phyloP scores from a whole-genome alignment of 2,329 filamentous ascomycete species.

The Penicillium sp. region DNA sequence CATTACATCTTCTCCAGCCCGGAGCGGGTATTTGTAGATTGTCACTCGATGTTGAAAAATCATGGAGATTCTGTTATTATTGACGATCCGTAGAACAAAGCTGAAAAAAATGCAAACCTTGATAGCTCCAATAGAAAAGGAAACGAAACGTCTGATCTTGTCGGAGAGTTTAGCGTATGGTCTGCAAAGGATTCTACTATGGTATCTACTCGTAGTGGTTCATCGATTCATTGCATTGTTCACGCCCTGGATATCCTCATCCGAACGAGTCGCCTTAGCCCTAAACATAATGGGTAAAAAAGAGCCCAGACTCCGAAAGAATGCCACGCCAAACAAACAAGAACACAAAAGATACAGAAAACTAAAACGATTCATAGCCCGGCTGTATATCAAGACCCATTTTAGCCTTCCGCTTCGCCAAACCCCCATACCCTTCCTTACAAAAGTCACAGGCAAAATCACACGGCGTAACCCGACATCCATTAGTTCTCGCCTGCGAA shows the following conservation, averaged over 20 bases:
- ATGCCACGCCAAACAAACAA: neutral
- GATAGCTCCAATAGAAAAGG: neutral
- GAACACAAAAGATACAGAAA: neutral
- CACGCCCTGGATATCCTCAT: neutral
- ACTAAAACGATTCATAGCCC: neutral
- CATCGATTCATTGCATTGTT: neutral
- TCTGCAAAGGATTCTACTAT: neutral
- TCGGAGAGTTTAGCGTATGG: neutral
- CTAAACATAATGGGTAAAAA: neutral
- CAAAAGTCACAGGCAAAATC: slow-evolving; percentile 75
- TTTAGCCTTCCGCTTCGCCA: slow-evolving; percentile 53
- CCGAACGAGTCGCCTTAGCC: neutral
- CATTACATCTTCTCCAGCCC: neutral
- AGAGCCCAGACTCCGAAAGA: neutral
- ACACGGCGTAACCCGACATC: slow-evolving; percentile 48
- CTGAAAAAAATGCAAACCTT: neutral
- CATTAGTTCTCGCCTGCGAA: slow-evolving; percentile 6
- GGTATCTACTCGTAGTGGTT: neutral
- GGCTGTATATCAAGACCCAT: slow-evolving; percentile 21
- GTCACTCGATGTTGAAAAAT: neutral
- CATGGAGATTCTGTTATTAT: neutral
- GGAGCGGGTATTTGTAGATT: neutral
- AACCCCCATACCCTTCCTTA: slow-evolving; percentile 56
- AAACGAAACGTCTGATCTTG: neutral
- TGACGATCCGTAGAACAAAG: neutral